Base-by-base conservation (phyloP, 805 yeast genomes). In the Hagleromyces aurorensis region DNA sequence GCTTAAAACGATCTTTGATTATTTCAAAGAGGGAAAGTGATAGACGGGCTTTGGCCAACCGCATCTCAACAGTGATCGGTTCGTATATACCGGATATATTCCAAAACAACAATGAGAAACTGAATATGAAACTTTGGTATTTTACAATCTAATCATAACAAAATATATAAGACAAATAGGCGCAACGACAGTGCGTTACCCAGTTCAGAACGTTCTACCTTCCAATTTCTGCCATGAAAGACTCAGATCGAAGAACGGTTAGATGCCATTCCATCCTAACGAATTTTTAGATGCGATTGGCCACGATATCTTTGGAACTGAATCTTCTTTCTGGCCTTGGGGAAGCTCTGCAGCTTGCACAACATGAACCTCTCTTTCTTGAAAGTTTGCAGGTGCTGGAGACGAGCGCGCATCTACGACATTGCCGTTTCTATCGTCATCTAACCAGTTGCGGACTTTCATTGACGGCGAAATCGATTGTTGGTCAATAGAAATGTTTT, bases 211-310 rank as follows among this genome's bases (percentile, higher is more conserved):
- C n/a, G n/a, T n/a, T n/a, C n/a, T n/a, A n/a, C n/a, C n/a, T n/a
- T n/a, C n/a, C n/a, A n/a, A n/a, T n/a, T n/a, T n/a, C n/a, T n/a
- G n/a, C n/a, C n/a, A n/a, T n/a, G 7, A 9, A 7, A 25, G 21
- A 9, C 16, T 8, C 8, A 15, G 20, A 12, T n/a, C n/a, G n/a
- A n/a, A n/a, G n/a, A n/a, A n/a, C n/a, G 4, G 11, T 50, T 45
- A 62, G 27, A 50, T 30, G 27, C 46, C 55, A 30, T 44, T 56
- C 87, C 87, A 79, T 19, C 87, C 87, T 36, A 79, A 61, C 2
- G 89, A 78, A 50, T 76, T 79, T 37, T 73, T 72, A 3, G 79
- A 68, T 33, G 78, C 75, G 20, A 78, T 78, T 7, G 89, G 89
- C 32, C 69, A 71, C 6, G 83, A 75, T 21, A 79, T 79, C 22